These are phyloP conservation scores for Aspergillus candidus DNA, from an alignment of 2,329 filamentous ascomycete species.

Conservation along the genomic window DNA sequence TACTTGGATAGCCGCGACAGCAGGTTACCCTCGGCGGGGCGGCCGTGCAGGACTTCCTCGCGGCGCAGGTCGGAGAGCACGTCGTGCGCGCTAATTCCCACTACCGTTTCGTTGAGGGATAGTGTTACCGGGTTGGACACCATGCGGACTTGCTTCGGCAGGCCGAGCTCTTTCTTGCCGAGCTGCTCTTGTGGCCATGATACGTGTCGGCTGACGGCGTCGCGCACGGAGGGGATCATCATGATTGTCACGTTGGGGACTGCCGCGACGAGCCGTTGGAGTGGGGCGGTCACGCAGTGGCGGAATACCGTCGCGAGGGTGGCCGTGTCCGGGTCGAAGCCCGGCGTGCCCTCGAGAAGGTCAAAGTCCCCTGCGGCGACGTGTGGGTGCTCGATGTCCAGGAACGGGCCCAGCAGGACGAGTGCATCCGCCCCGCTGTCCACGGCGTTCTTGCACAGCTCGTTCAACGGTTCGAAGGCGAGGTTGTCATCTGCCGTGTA, in stretches of 20 bases:
- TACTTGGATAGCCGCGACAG: constrained; percentile 68
- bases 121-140: constrained; percentile 89
- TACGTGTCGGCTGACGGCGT: constrained; percentile 74
- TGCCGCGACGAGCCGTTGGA: constrained; percentile 63
- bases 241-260: constrained; percentile 78
- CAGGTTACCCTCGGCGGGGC: constrained; percentile 52
- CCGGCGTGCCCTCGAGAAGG: constrained; percentile 57
- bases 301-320: constrained; percentile 81
- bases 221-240: constrained; percentile 74
- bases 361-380: constrained; percentile 76
- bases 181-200: constrained; percentile 79
- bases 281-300: constrained; percentile 65
- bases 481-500: constrained; percentile 92
- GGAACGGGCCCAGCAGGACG: constrained; percentile 77
- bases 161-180: constrained; percentile 62
- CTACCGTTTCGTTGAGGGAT: constrained; percentile 76
- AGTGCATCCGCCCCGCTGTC: constrained; percentile 71
- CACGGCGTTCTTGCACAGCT: constrained; percentile 70
- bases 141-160: constrained; percentile 69
- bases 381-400: constrained; percentile 85
- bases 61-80: constrained; percentile 72
- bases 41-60: constrained; percentile 61
- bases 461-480: constrained; percentile 78
- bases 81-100: constrained; percentile 80
- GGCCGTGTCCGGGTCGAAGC: constrained; percentile 66